Percentiles rank a stretch among this genome's conserved stretches.
Evolutionary conservation across 768 basidiomycete species (phyloP).

Genomic region (Auricularia heimuer): DNA sequence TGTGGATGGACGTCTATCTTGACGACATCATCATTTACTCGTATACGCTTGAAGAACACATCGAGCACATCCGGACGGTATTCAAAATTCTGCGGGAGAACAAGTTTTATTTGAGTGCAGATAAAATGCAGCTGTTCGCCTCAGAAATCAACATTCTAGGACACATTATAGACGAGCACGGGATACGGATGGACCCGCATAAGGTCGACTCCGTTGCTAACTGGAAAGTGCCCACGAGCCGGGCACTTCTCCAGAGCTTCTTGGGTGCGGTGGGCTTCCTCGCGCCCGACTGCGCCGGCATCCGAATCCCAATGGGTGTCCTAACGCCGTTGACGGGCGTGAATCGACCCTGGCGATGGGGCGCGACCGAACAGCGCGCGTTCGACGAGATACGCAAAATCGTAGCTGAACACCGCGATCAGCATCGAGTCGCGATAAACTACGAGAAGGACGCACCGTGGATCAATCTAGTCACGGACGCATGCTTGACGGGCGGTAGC

Average conservation of each 20-base stretch:
- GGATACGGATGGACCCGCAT: slow-evolving; percentile 16
- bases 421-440: background rate
- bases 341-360: slow-evolving; percentile 9
- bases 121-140: slow-evolving; percentile 24
- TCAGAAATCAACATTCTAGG: slow-evolving; percentile 8
- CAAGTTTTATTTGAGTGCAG: slow-evolving; percentile 27
- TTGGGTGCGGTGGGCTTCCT: slow-evolving; percentile 14
- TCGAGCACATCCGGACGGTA: slow-evolving; percentile 21
- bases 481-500: slow-evolving; percentile 10
- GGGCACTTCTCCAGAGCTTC: slow-evolving; percentile 10
- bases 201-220: slow-evolving; percentile 14
- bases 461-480: slow-evolving; percentile 8
- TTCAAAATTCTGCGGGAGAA: slow-evolving; percentile 24
- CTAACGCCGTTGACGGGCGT: slow-evolving; percentile 9
- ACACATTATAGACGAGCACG: slow-evolving; percentile 13
- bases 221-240: slow-evolving; percentile 16
- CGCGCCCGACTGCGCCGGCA: slow-evolving; percentile 10
- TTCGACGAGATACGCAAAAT: slow-evolving; percentile 10
- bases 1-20: slow-evolving; percentile 27
- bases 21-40: slow-evolving; percentile 29
- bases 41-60: slow-evolving; percentile 19
- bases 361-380: slow-evolving; percentile 14
- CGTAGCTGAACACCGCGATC: background rate
- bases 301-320: slow-evolving; percentile 10
- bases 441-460: background rate